Base-by-base conservation (phyloP, 2,329 filamentous ascomycete species). In the Diaporthe velutina region DNA sequence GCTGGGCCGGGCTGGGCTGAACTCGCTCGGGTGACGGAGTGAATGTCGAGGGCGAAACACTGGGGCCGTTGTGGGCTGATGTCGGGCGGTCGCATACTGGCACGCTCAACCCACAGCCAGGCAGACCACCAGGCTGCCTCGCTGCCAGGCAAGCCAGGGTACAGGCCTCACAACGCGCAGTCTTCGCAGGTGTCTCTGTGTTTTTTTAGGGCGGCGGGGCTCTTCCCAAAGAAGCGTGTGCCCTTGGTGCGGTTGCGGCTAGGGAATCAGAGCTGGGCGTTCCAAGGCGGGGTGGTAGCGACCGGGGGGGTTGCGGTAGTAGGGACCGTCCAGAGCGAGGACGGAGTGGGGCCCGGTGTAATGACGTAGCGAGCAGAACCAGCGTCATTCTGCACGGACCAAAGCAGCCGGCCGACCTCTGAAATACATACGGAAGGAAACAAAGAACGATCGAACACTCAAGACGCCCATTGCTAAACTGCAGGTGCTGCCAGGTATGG, bases 351-450 rank as follows among this genome's bases (percentile, higher is more conserved):
- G 38, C 15, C 25, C 15, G 38, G 58, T 19, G 5, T 7, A 19
- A 42, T 61, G 58, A 61, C 58, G 58, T 61, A 61, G 58, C n/a
- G n/a, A 30, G 15, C 25, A 28, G 13, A 52, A 28, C 12, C 50
- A 28, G 38, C 58, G 58, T 61, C 58, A 61, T 61, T 30, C 25
- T 5, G 58, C 38, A 61, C 58, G n/a, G 38, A 45, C 58, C 38
- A 61, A 4, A 2, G 30, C 33, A 38, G 55, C 55, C 55, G 12
- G 25, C 9, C 55, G n/a, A 38, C n/a, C 12, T 10, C 38, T 38
- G 33, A 25, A 58, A 38, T 58, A 5, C n/a, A n/a, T 58, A 10
- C 38, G 35, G n/a, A 60, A 28, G 52, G 52, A 30, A 30, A 55
- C 52, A 55, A 55, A 55, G 52, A 8, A 55, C 28, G 8, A 19